Evolutionary conservation across 768 basidiomycete genomes (phyloP), one percentile per base, ranked within the genome.

Genomic region (Daedaleopsis sinensis): DNA sequence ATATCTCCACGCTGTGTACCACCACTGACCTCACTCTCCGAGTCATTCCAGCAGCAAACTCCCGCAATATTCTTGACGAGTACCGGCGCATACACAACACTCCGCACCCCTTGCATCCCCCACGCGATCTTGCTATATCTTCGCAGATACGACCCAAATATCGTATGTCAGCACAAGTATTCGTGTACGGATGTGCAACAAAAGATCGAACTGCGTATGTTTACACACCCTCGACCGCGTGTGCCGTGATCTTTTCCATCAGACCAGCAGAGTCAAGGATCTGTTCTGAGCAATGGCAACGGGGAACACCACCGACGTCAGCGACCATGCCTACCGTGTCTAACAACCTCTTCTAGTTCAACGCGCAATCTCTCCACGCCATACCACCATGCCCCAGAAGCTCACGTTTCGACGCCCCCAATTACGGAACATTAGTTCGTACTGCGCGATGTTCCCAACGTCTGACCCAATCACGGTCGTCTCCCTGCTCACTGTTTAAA

Each of bases 1-100:
- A 21, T 52, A 18, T 16, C 35, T 44, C 43, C 23, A 24, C 39
- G 60, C 44, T 49, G 46, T 58, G 61, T 58, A 54, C 55, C 50
- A 50, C 46, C 38, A 56, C 62, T 63, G 52, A 61, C 44, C 36
- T 43, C 12, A n/a, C 39, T 24, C 16, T 24, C 50, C 35, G 36
- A 47, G 52, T 51, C 52, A 36, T 43, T 36, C 44, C 51, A 47
- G 47, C 24, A n/a, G 10, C 47, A 9, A n/a, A n/a, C 23, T 23
- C 47, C 19, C 47, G 27, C 27, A 32, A 49, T 24, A 16, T 16
- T 15, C 47, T 42, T 42, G 11, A 42, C 39, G 7, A 32, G 27
- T 32, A 32, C 7, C 27, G 27, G 7, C 27, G 27, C 39, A 42
- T 42, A 3, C 11, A 2, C 11, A 42, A 12, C 39, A 42, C 39